Evolutionary conservation across 1,284 basidiomycete species (phyloP).

Genomic region (Cerrena zonata): DNA sequence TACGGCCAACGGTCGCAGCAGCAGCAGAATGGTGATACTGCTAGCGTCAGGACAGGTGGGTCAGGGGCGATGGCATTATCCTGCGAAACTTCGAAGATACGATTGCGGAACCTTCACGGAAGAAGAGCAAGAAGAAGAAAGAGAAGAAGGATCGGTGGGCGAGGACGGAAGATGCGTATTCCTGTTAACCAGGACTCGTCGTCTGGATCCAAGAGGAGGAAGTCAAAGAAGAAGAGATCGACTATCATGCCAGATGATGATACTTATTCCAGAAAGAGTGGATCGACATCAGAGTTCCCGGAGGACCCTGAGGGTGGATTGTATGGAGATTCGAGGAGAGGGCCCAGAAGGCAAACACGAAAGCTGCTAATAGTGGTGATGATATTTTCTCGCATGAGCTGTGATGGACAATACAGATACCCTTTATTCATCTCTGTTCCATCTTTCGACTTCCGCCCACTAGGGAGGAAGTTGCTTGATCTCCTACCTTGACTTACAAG

Average conservation of each 20-base stretch:
- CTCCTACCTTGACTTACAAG: not conserved
- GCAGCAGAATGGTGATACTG: conserved; percentile 27
- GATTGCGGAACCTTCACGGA: conserved; percentile 29
- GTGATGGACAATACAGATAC: not conserved
- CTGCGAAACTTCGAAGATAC: conserved; percentile 74
- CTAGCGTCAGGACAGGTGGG: conserved; percentile 28
- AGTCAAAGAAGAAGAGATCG: conserved; percentile 28
- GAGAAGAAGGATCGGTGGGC: conserved; percentile 81
- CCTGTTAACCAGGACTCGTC: conserved; percentile 39
- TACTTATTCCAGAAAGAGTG: conserved; percentile 38
- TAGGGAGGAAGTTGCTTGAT: not conserved
- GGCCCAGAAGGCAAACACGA: conserved; percentile 15
- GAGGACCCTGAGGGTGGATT: conserved; percentile 66
- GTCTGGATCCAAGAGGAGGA: conserved; percentile 45
- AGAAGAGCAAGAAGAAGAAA: conserved; percentile 56
- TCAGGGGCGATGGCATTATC: conserved; percentile 73
- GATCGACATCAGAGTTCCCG: conserved; percentile 51
- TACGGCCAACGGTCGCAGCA: conserved; percentile 39
- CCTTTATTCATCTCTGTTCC: conserved; percentile 3
- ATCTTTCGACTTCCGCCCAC: not conserved
- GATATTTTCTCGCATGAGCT: conserved; percentile 38
- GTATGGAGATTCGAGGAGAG: conserved; percentile 39
- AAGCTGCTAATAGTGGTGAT: conserved; percentile 27
- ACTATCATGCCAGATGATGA: conserved; percentile 20
- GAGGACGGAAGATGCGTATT: conserved; percentile 75